phyloP scores from a whole-genome alignment of 2,329 filamentous ascomycete species.

The Neonectria sp. region DNA sequence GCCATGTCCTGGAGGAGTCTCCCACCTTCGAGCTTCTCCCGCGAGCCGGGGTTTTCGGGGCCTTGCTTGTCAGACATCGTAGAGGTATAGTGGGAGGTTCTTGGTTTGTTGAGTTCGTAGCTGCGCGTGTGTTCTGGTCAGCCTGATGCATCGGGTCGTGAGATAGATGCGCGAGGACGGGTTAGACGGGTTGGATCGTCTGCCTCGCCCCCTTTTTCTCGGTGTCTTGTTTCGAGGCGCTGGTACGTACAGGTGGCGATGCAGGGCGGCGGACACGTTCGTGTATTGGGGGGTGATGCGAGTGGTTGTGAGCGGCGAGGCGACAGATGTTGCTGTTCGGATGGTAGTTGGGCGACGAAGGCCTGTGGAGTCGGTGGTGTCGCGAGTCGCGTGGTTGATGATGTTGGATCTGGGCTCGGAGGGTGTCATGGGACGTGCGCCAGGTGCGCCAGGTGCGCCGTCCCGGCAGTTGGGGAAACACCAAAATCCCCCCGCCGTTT shows the following conservation, averaged over 20 bases:
- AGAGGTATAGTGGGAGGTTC: conserved; percentile 17
- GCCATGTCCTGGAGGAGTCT: conserved; percentile 18
- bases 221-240: conserved; percentile 23
- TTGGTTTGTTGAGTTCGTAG: conserved; percentile 3
- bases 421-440: conserved; percentile 30
- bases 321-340: conserved; percentile 15
- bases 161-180: conserved; percentile 13
- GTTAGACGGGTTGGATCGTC: conserved; percentile 1
- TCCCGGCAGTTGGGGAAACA: conserved; percentile 13
- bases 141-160: conserved; percentile 17
- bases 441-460: conserved; percentile 4
- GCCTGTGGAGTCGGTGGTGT: conserved; percentile 14
- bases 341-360: conserved; percentile 6
- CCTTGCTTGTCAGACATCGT: conserved; percentile 58
- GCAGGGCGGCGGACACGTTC: conserved; percentile 8
- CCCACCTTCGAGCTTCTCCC: conserved; percentile 84
- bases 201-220: conserved; percentile 22
- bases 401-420: conserved; percentile 5
- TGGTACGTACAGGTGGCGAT: conserved; percentile 25
- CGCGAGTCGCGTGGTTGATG: conserved; percentile 29
- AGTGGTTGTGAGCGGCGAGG: conserved; percentile 16
- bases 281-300: conserved; percentile 14
- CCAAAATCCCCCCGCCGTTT: conserved; percentile 7
- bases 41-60: conserved; percentile 64
- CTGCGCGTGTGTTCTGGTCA: conserved; percentile 21